phyloP scores from a whole-genome alignment of 2,329 filamentous ascomycete species.

The Arthrobotrys entomopaga region DNA sequence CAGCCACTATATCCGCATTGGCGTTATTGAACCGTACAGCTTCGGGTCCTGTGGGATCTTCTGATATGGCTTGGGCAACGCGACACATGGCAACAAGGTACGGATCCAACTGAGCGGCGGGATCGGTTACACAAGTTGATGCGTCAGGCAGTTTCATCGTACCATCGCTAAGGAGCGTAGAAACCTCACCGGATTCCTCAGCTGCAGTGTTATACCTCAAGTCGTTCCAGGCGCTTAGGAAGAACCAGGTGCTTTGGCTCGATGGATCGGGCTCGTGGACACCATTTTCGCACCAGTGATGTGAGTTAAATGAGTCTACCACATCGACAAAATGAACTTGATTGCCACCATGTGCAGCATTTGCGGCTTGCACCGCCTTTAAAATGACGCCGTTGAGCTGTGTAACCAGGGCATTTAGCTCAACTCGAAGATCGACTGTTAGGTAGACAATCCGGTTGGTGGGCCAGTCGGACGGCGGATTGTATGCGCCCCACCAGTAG shows the following conservation, averaged over 20 bases:
- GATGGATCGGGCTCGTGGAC: slow-evolving; percentile 4
- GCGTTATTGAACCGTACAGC: slow-evolving; percentile 5
- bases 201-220: slow-evolving; percentile 4
- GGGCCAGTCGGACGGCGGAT: slow-evolving; percentile 3
- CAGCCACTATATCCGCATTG: slow-evolving; percentile 5
- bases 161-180: slow-evolving; percentile 5
- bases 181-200: slow-evolving; percentile 5
- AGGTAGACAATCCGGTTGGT: slow-evolving; percentile 5
- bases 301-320: slow-evolving; percentile 6
- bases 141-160: slow-evolving; percentile 3
- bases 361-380: slow-evolving; percentile 4
- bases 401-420: slow-evolving; percentile 5
- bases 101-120: slow-evolving; percentile 4
- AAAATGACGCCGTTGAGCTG: slow-evolving; percentile 2
- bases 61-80: slow-evolving; percentile 5
- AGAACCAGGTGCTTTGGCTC: slow-evolving; percentile 5
- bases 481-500: slow-evolving; percentile 4
- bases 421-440: slow-evolving; percentile 5
- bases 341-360: slow-evolving; percentile 5
- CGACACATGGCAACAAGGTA: slow-evolving; percentile 5
- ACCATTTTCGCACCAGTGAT: slow-evolving; percentile 4
- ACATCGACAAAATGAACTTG: slow-evolving; percentile 4
- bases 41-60: slow-evolving; percentile 5
- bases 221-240: slow-evolving; percentile 2
- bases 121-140: slow-evolving; percentile 6